Evolutionary conservation across 2,329 filamentous ascomycete species (phyloP), one percentile per base, ranked within the genome.

Genomic region (Acrodontium crateriforme): DNA sequence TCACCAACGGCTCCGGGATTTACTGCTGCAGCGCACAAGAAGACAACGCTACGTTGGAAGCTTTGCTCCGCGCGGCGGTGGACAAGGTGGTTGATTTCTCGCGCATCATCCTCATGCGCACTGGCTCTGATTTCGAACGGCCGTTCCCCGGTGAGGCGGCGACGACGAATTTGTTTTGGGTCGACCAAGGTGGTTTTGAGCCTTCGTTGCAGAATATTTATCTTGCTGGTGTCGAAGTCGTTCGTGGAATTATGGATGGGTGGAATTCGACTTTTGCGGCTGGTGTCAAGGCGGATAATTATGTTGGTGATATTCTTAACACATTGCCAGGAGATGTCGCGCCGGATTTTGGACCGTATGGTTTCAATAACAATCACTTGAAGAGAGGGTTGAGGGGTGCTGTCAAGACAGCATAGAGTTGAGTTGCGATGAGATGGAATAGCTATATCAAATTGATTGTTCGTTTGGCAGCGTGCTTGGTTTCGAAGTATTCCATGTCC

Each of bases 1-100:
- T 73, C 55, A 82, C 77, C 2, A 80, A 80, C 43, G 74, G 74
- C 3, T 69, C 65, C 0, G 74, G 71, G 1, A 50, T 62, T 5
- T 81, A 81, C 54, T 81, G 77, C 56, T 70, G 74, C 53, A 77
- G 67, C 2, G 75, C 75, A 0, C 76, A 81, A 49, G 78, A 82
- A 50, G 77, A 82, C 46, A 79, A 74, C 41, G 77, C 75, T 1
- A 68, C 67, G 1, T 63, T 81, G 1, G 74, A 77, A 41, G 74
- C 68, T 4, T 55, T 82, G 16, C 52, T 79, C 12, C 66, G 77
- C 9, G 65, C 65, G 2, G 67, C 71, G 0, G 52, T 67, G 13
- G 58, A 61, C 37, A 63, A 67, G 2, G 44, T 70, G 4, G 66
- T 74, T 3, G 78, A 82, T 47, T 82, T 78, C 50, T 51, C 59